A percentile compares a stretch with the other conserved stretches of the same genome.
Evolutionary conservation across 371 early-diverging fungal genomes (phyloP).

Genomic region (Apophysomyces trapeziformis): DNA sequence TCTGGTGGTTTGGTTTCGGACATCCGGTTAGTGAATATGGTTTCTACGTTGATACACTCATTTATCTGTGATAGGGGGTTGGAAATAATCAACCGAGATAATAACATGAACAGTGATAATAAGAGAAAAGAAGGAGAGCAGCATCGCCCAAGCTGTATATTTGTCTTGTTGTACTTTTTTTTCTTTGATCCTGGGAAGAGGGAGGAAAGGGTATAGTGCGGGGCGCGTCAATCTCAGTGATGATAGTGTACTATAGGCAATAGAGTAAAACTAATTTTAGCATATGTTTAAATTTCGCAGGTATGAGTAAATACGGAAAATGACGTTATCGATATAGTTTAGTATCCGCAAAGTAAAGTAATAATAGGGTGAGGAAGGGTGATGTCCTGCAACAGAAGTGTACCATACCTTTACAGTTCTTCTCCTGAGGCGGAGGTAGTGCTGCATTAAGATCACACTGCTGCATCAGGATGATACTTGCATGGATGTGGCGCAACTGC

Average conservation of each 20-base stretch:
- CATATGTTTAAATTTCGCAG: too few relatives aligned
- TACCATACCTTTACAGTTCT: neutral
- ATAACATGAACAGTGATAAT: neutral
- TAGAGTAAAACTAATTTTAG: too few relatives aligned
- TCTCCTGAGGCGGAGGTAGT: neutral
- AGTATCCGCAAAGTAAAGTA: neutral
- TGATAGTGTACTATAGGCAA: too few relatives aligned
- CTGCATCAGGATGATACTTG: neutral
- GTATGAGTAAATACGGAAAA: too few relatives aligned
- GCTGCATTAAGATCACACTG: neutral
- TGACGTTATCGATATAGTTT: too few relatives aligned
- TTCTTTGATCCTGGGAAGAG: too few relatives aligned
- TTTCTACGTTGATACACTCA: neutral
- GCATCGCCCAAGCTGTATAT: too few relatives aligned
- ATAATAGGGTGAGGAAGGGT: neutral
- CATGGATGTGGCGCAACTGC: conserved; percentile 2
- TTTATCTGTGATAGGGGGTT: conserved; percentile 18
- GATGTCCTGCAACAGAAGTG: neutral
- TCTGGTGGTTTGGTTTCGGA: conserved; percentile 43
- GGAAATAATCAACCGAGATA: conserved; percentile 14
- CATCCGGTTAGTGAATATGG: conserved; percentile 19
- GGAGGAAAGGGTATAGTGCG: too few relatives aligned
- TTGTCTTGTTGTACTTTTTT: too few relatives aligned
- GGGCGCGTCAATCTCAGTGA: too few relatives aligned
- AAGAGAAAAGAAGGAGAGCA: neutral